phyloP scores from a whole-genome alignment of 1,284 basidiomycete genomes.

The Termitomyces sp. region DNA sequence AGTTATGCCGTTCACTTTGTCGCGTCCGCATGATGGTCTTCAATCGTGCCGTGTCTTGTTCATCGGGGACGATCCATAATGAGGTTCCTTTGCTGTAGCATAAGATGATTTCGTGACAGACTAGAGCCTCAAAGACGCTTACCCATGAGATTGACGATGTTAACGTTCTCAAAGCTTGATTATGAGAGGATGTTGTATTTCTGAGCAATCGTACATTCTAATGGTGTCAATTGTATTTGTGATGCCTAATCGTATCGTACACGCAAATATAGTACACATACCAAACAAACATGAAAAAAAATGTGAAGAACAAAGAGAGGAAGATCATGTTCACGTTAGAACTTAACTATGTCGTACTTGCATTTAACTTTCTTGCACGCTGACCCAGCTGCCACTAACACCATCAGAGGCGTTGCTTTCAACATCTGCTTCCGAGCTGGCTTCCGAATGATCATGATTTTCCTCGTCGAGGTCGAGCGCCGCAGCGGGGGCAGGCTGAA shows the following conservation, averaged over 20 bases:
- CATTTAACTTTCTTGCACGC: slow-evolving; percentile 32
- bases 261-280: not conserved
- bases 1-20: slow-evolving; percentile 16
- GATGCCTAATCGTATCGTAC: slow-evolving; percentile 12
- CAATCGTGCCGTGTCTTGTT: slow-evolving; percentile 34
- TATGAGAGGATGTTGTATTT: not conserved
- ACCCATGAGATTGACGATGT: slow-evolving; percentile 5
- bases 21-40: slow-evolving; percentile 38
- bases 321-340: not conserved
- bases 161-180: not conserved
- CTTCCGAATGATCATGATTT: slow-evolving; percentile 27
- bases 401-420: slow-evolving; percentile 57
- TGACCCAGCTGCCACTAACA: slow-evolving; percentile 67
- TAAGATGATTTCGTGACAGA: not conserved
- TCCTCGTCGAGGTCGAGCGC: slow-evolving; percentile 15
- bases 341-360: not conserved
- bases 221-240: not conserved
- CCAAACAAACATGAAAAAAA: slow-evolving; percentile 1
- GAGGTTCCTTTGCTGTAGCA: slow-evolving; percentile 37
- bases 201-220: not conserved
- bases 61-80: slow-evolving; percentile 59
- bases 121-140: not conserved
- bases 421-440: slow-evolving; percentile 58
- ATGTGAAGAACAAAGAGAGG: not conserved
- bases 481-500: slow-evolving; percentile 15